A percentile compares a stretch with the other conserved stretches of the same genome.
Evolutionary conservation across 2,329 filamentous ascomycete genomes (phyloP).

Genomic region (Diaporthe vaccinii): DNA sequence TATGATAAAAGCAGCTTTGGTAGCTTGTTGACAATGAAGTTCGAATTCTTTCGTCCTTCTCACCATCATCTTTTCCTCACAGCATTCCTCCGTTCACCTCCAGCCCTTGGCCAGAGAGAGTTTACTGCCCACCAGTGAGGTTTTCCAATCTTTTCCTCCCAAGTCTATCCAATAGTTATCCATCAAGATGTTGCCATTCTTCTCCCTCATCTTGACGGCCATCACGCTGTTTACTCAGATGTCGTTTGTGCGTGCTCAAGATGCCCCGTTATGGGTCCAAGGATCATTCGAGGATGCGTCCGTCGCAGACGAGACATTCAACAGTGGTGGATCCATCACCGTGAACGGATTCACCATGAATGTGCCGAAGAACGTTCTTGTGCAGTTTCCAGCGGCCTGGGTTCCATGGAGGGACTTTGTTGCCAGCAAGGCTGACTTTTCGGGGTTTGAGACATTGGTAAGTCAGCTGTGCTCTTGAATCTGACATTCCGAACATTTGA

Average conservation of each 20-base stretch:
- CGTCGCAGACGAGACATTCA: slow-evolving; percentile 53
- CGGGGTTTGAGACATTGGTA: slow-evolving; percentile 54
- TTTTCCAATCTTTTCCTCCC: neutral
- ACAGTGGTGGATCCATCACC: slow-evolving; percentile 59
- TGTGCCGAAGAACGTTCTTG: slow-evolving; percentile 63
- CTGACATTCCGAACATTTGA: too few relatives aligned
- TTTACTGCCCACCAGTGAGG: neutral
- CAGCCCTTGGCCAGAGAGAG: neutral
- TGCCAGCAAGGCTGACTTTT: slow-evolving; percentile 47
- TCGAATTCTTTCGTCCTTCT: neutral
- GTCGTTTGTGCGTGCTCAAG: slow-evolving; percentile 38
- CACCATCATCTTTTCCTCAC: neutral
- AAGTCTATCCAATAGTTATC: too few relatives aligned
- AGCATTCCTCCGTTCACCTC: neutral
- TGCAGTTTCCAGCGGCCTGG: slow-evolving; percentile 62
- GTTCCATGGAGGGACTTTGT: slow-evolving; percentile 58
- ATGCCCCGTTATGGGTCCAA: slow-evolving; percentile 51
- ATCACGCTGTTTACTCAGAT: neutral
- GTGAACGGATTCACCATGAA: slow-evolving; percentile 60
- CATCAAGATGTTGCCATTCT: neutral
- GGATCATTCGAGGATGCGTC: slow-evolving; percentile 51
- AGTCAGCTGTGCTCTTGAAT: neutral
- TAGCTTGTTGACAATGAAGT: neutral
- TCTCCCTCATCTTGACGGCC: neutral
- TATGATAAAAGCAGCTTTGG: slow-evolving; percentile 3